Base-by-base conservation (phyloP, 805 yeast species). In the Metschnikowia vanudenii region DNA sequence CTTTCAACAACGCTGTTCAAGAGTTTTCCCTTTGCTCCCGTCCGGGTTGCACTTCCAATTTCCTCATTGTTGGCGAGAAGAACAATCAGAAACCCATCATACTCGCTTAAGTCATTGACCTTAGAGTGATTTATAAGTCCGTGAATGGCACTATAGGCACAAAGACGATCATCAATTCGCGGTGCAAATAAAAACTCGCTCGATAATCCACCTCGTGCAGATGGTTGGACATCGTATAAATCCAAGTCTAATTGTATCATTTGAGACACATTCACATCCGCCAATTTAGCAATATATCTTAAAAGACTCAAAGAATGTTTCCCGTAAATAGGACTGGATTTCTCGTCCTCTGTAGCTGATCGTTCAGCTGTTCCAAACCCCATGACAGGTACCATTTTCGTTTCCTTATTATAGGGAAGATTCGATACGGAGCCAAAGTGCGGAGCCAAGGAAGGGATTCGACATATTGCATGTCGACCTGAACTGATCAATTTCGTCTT, bases 31-130 rank as follows among this genome's bases (percentile, higher is more conserved):
- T 57, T 56, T 1, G 72, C 76, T 0, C 76, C 76, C 0, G 74
- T 68, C 34, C 73, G 53, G 2, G 72, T 60, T 2, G 52, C 60
- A 28, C 73, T 67, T 2, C 76, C 76, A 16, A 72, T 67, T 41
- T 72, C 76, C 50, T 72, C 76, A 50, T 70, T 60, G 51, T 72
- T 69, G n/a, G 64, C 65, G 20, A 71, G 61, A 36, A 63, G 60
- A 3, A 69, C 69, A 5, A 64, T 59, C 41, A 53, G 56, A 17
- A 69, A 61, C 1, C 68, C 71, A 22, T 57, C 59, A 50, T 58
- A 62, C 4, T 51, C 50, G 3, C 49, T 45, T 11, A 68, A 52
- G 8, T 51, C 51, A 9, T 14, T 22, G 4, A 14, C 1, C 16
- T 22, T 22, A 1, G 45, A 45, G 2, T 37, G 39, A 39, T 63